Conservation (phyloP, 2,329 filamentous ascomycete genomes). For the Aspergillus costaricaensis region DNA sequence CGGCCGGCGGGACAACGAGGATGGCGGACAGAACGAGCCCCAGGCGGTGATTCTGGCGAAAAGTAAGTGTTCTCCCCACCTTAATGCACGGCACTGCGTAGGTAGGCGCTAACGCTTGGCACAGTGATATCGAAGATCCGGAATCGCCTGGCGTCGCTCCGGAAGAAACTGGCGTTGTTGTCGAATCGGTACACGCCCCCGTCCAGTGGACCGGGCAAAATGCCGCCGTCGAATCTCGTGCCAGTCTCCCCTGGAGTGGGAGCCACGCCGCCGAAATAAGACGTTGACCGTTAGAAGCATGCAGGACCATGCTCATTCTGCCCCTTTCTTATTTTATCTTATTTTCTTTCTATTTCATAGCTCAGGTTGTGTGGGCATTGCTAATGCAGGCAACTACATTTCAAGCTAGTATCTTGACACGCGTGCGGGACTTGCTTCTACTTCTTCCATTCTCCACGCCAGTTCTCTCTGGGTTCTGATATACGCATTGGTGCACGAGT, state of each 20-base stretch:
- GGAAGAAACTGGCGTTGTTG: slow-evolving; percentile 53
- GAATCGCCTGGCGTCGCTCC: slow-evolving; percentile 47
- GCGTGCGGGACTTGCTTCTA: neutral
- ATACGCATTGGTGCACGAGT: neutral
- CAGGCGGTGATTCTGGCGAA: slow-evolving; percentile 48
- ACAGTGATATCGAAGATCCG: slow-evolving; percentile 54
- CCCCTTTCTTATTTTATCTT: slow-evolving; percentile 7
- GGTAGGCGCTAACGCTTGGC: slow-evolving; percentile 25
- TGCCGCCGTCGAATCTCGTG: slow-evolving; percentile 33
- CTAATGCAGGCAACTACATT: neutral
- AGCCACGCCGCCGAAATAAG: slow-evolving; percentile 37
- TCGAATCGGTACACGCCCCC: slow-evolving; percentile 49
- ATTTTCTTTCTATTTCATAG: neutral
- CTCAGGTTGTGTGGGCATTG: neutral
- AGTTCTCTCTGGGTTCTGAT: neutral
- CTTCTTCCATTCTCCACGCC: neutral
- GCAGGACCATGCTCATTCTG: slow-evolving; percentile 22
- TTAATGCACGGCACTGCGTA: neutral
- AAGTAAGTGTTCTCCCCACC: slow-evolving; percentile 41
- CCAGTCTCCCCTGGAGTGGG: slow-evolving; percentile 35
- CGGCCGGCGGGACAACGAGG: slow-evolving; percentile 38
- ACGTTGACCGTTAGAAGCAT: slow-evolving; percentile 15
- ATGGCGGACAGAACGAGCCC: slow-evolving; percentile 51
- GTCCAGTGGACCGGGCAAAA: slow-evolving; percentile 31
- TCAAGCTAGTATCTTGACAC: neutral